Evolutionary conservation across 2,329 filamentous ascomycete species (phyloP).

Genomic region (Curvularia eragrostidis): DNA sequence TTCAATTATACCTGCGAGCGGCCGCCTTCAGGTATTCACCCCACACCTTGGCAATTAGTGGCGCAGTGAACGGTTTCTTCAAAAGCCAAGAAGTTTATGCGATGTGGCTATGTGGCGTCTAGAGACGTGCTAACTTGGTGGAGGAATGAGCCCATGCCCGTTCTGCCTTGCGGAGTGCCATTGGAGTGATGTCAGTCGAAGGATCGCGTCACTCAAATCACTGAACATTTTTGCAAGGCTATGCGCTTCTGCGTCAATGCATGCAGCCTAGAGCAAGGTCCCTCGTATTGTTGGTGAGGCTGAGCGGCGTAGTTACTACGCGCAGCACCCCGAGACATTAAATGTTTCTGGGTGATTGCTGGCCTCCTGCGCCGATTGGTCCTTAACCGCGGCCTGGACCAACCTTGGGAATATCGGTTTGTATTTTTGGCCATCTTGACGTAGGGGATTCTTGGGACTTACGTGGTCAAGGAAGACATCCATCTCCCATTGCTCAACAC

Average conservation of each 20-base stretch:
- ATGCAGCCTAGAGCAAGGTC: background rate
- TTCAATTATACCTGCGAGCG: background rate
- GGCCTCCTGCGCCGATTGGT: background rate
- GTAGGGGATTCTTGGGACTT: background rate
- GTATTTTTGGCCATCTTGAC: background rate
- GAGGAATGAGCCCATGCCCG: background rate
- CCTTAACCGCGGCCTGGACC: background rate
- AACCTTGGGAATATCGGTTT: background rate
- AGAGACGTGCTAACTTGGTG: background rate
- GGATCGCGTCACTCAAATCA: background rate
- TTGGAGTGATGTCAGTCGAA: background rate
- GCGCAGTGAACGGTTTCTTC: background rate
- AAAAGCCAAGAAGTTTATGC: background rate
- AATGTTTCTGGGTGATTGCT: background rate
- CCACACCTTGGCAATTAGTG: background rate
- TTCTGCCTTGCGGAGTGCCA: background rate
- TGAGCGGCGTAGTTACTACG: conserved; percentile 2
- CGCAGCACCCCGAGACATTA: background rate
- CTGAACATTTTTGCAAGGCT: background rate
- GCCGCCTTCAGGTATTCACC: background rate
- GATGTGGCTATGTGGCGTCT: background rate
- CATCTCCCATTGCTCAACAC: background rate
- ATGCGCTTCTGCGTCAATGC: background rate
- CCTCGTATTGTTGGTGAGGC: background rate
- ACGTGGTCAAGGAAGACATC: background rate